Conservation (phyloP, 495 filamentous ascomycete genomes). For the Xylaria castorea region DNA sequence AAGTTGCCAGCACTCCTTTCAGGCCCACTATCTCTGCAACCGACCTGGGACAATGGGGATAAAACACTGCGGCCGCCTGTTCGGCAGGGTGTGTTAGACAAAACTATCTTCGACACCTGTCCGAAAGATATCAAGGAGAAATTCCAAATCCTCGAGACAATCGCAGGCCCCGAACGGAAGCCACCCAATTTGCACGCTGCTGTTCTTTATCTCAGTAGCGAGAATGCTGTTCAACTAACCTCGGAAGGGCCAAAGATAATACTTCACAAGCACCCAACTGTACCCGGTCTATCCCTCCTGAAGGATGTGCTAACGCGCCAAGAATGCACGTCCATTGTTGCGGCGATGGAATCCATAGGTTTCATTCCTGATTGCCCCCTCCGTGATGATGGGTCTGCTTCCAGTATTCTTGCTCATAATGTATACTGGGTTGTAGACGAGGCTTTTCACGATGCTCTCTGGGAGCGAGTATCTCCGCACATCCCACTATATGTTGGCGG, state of each 20-base stretch:
- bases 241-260: conserved; percentile 34
- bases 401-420: conserved; percentile 56
- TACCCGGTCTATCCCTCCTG: conserved; percentile 48
- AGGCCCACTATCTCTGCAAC: conserved; percentile 42
- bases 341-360: conserved; percentile 50
- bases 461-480: conserved; percentile 48
- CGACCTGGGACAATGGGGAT: conserved; percentile 43
- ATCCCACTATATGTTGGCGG: conserved; percentile 46
- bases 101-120: conserved; percentile 37
- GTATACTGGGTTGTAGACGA: conserved; percentile 59
- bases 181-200: conserved; percentile 56
- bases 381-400: conserved; percentile 49
- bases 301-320: conserved; percentile 47
- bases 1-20: conserved; percentile 23
- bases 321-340: conserved; percentile 55
- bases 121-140: conserved; percentile 16
- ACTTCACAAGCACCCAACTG: conserved; percentile 47
- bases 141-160: conserved; percentile 52
- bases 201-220: conserved; percentile 48
- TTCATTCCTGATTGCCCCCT: conserved; percentile 57
- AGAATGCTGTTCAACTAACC: conserved; percentile 46
- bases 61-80: conserved; percentile 31
- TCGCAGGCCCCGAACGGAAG: conserved; percentile 50
- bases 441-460: conserved; percentile 50
- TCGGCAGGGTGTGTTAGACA: conserved; percentile 47